Percentiles rank a stretch among this genome's conserved stretches.
phyloP scores from a whole-genome alignment of 345 rosid species.

The Rubroshorea leprosula region DNA sequence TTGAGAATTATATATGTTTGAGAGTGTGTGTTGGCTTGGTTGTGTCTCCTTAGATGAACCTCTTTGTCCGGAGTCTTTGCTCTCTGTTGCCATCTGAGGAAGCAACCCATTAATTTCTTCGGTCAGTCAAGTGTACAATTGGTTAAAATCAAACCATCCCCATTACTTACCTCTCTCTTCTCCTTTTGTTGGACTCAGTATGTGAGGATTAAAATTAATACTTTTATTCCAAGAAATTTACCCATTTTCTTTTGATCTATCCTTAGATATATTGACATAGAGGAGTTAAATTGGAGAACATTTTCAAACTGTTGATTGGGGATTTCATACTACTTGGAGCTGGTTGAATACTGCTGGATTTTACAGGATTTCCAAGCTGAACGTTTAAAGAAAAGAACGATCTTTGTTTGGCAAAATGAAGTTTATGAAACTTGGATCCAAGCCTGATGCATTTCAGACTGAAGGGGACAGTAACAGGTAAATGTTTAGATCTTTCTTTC shows the following conservation, averaged over 20 bases:
- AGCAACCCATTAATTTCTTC: slow-evolving; percentile 28
- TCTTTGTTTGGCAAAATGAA: slow-evolving; percentile 43
- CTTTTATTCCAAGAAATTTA: slow-evolving; percentile 28
- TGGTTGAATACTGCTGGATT: no score
- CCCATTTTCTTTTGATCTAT: slow-evolving; percentile 18
- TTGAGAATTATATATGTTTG: slow-evolving; percentile 28
- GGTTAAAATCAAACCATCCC: slow-evolving; percentile 16
- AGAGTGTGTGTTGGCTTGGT: slow-evolving; percentile 26
- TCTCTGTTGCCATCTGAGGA: slow-evolving; percentile 34
- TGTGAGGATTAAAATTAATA: slow-evolving; percentile 22
- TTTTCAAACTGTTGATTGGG: slow-evolving; percentile 2
- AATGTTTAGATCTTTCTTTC: slow-evolving; percentile 21
- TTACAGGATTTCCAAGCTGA: neutral
- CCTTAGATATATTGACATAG: slow-evolving; percentile 3
- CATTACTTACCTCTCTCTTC: slow-evolving; percentile 5
- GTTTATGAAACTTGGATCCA: slow-evolving; percentile 92
- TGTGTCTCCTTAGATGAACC: slow-evolving; percentile 33
- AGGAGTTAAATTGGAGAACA: neutral
- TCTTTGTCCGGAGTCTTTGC: slow-evolving; percentile 27
- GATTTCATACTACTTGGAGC: no score
- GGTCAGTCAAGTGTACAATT: slow-evolving; percentile 22
- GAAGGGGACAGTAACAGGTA: slow-evolving; percentile 56
- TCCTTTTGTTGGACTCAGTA: slow-evolving; percentile 22
- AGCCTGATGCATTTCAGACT: slow-evolving; percentile 76
- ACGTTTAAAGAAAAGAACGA: slow-evolving; percentile 4